Evolutionary conservation across 352 stramenopile species (phyloP).

Genomic region (Phytophthora brassicae): DNA sequence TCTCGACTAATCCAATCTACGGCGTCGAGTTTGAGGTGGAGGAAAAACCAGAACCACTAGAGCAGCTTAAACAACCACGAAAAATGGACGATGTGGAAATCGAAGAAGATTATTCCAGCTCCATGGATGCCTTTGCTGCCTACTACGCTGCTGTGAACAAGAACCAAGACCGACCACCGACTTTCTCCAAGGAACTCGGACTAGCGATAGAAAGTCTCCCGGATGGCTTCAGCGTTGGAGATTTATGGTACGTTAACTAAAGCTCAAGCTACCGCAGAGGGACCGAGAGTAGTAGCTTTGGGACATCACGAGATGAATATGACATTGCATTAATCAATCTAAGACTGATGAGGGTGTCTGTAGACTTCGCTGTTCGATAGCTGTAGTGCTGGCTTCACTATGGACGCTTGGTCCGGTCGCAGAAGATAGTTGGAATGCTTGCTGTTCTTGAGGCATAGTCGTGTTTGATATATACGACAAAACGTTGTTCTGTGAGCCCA

Average conservation of each 20-base stretch:
- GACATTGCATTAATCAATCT: too few relatives aligned
- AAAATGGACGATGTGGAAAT: conserved; percentile 90
- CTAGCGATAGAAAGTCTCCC: conserved; percentile 87
- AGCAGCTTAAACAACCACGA: conserved; percentile 70
- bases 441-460: conserved; percentile 8
- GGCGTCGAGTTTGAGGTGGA: conserved; percentile 88
- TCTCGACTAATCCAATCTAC: conserved; percentile 88
- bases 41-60: conserved; percentile 63
- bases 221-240: conserved; percentile 64
- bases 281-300: too few relatives aligned
- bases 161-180: conserved; percentile 68
- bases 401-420: background rate
- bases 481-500: conserved; percentile 19
- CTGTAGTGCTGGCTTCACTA: background rate
- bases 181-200: conserved; percentile 81
- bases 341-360: conserved; percentile 22
- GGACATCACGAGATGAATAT: background rate
- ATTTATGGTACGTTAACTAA: conserved; percentile 74
- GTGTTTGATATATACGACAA: conserved; percentile 13
- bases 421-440: conserved; percentile 4
- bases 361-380: conserved; percentile 4
- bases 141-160: conserved; percentile 90
- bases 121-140: conserved; percentile 86
- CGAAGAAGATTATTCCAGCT: conserved; percentile 82
- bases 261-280: too few relatives aligned